phyloP scores from a whole-genome alignment of 2,329 filamentous ascomycete species.

The Trichophyton benhamiae region DNA sequence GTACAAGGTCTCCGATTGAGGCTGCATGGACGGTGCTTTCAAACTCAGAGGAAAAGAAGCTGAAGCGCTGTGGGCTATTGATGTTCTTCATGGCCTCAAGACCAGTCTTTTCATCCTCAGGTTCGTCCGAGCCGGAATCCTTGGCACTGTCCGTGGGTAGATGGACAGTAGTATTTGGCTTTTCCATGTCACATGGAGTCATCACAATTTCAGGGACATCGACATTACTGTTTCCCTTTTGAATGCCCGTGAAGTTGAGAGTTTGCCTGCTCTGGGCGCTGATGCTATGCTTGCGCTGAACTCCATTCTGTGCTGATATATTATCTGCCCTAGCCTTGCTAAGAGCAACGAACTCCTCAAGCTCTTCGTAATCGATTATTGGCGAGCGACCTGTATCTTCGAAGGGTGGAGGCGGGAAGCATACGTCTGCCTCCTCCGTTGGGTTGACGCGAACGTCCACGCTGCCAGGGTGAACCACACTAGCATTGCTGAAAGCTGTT shows the following conservation, averaged over 20 bases:
- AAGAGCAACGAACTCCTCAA: conserved; percentile 78
- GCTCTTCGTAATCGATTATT: conserved; percentile 79
- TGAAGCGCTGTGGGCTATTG: conserved; percentile 67
- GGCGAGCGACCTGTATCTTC: conserved; percentile 66
- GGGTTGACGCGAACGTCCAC: conserved; percentile 26
- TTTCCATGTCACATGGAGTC: conserved; percentile 19
- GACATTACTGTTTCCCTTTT: conserved; percentile 30
- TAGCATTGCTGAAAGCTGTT: conserved; percentile 48
- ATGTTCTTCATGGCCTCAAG: conserved; percentile 30
- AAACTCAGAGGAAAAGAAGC: conserved; percentile 91
- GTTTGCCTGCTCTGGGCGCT: conserved; percentile 40
- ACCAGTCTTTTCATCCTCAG: conserved; percentile 17
- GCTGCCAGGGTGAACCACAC: conserved; percentile 40
- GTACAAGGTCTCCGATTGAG: conserved; percentile 74
- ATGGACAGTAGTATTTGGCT: conserved; percentile 22
- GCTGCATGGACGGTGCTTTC: conserved; percentile 87
- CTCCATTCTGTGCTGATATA: conserved; percentile 9
- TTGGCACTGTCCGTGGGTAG: conserved; percentile 17
- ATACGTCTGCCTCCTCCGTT: conserved; percentile 66
- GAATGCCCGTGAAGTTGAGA: conserved; percentile 51
- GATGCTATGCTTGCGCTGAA: conserved; percentile 32
- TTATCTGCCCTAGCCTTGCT: conserved; percentile 23
- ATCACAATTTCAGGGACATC: conserved; percentile 27
- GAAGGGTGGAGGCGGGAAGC: conserved; percentile 56
- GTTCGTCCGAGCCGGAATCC: neutral